Percentiles rank a stretch among this genome's conserved stretches.
These are phyloP conservation scores for Vanrija humicola DNA, from an alignment of 1,284 basidiomycete genomes.

Conservation along the genomic window DNA sequence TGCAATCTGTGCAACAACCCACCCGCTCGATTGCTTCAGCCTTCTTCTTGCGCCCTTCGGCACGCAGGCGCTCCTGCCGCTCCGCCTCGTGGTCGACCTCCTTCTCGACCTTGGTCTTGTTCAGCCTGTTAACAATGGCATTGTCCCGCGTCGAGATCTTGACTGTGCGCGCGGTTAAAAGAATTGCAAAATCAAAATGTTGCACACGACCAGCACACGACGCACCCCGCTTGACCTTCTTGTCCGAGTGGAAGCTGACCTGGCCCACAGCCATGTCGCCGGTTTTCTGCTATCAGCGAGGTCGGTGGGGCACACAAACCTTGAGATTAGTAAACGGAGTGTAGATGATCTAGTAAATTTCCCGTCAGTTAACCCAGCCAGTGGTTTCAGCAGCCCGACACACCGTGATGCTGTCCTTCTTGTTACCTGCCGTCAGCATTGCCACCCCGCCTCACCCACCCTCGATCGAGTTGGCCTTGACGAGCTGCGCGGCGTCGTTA, in stretches of 20 bases:
- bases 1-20: conserved; percentile 15
- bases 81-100: conserved; percentile 90
- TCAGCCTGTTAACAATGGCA: conserved; percentile 83
- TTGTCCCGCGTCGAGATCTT: conserved; percentile 81
- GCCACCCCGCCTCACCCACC: conserved; percentile 55
- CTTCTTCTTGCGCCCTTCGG: conserved; percentile 66
- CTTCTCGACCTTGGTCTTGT: conserved; percentile 85
- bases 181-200: background rate
- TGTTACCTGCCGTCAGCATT: conserved; percentile 65
- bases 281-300: conserved; percentile 64
- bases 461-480: conserved; percentile 97
- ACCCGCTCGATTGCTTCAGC: conserved; percentile 56
- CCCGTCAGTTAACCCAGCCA: background rate
- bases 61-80: conserved; percentile 71
- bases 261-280: conserved; percentile 95
- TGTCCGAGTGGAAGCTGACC: conserved; percentile 89
- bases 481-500: conserved; percentile 84
- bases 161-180: conserved; percentile 51
- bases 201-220: background rate
- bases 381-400: background rate
- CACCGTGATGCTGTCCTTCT: conserved; percentile 81
- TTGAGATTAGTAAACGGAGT: conserved; percentile 86
- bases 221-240: conserved; percentile 73
- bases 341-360: conserved; percentile 64
- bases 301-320: conserved; percentile 50